Evolutionary conservation across 768 basidiomycete genomes (phyloP).

Genomic region (Kwoniella shandongensis): DNA sequence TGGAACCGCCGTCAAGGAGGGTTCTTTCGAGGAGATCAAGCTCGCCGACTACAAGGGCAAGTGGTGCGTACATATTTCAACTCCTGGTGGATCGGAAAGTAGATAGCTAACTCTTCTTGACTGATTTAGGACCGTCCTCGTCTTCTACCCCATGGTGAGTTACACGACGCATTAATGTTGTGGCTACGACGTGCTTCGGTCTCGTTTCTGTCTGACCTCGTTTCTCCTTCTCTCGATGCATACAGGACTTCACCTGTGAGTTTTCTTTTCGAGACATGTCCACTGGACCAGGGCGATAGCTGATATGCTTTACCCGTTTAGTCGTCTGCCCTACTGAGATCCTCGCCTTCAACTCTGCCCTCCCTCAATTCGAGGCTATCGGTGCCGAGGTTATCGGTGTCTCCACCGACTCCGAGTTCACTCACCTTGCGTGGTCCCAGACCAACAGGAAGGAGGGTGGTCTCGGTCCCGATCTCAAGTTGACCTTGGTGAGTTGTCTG

Average conservation of each 20-base stretch:
- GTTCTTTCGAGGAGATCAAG: slow-evolving; percentile 75
- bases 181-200: no score
- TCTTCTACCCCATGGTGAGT: slow-evolving; percentile 81
- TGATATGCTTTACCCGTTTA: slow-evolving; percentile 1
- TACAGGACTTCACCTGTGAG: slow-evolving; percentile 56
- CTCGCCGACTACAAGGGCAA: slow-evolving; percentile 71
- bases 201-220: no score
- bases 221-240: neutral
- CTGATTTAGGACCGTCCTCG: slow-evolving; percentile 74
- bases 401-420: slow-evolving; percentile 80
- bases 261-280: neutral
- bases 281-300: neutral
- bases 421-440: slow-evolving; percentile 80
- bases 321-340: slow-evolving; percentile 85
- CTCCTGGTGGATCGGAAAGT: slow-evolving; percentile 15
- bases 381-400: slow-evolving; percentile 76
- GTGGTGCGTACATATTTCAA: slow-evolving; percentile 61
- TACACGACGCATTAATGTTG: no score
- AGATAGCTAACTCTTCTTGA: no score
- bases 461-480: slow-evolving; percentile 80
- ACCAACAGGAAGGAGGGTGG: slow-evolving; percentile 82
- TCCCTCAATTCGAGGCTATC: slow-evolving; percentile 70
- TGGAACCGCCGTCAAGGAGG: slow-evolving; percentile 68
- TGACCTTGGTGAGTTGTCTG: slow-evolving; percentile 62
- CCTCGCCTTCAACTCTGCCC: slow-evolving; percentile 87